Conservation (phyloP, 2,329 filamentous ascomycete species). For the Hypoxylon sp. region DNA sequence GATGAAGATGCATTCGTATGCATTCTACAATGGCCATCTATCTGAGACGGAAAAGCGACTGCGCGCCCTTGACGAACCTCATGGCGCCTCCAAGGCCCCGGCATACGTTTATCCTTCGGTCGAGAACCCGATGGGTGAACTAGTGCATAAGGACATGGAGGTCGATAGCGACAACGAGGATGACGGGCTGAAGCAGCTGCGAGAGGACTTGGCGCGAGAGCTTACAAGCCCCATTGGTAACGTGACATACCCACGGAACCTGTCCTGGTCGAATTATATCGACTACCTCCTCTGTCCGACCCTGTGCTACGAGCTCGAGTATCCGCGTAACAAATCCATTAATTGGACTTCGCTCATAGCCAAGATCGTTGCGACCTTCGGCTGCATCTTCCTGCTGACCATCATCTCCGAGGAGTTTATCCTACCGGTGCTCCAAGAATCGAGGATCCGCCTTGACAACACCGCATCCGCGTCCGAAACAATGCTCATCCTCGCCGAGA, state of each 20-base stretch:
- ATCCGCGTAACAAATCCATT: slow-evolving; percentile 82
- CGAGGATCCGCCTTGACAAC: slow-evolving; percentile 67
- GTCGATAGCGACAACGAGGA: slow-evolving; percentile 59
- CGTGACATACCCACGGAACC: slow-evolving; percentile 90
- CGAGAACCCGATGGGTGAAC: slow-evolving; percentile 64
- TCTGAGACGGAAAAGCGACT: slow-evolving; percentile 88
- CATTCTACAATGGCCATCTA: slow-evolving; percentile 97
- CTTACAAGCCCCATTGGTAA: slow-evolving; percentile 91
- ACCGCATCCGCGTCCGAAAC: slow-evolving; percentile 71
- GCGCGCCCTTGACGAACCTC: slow-evolving; percentile 81
- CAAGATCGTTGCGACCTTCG: slow-evolving; percentile 91
- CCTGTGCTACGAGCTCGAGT: slow-evolving; percentile 97
- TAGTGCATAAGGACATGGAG: slow-evolving; percentile 49
- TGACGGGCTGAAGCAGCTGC: slow-evolving; percentile 75
- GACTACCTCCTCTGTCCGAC: slow-evolving; percentile 95
- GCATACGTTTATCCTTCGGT: slow-evolving; percentile 82
- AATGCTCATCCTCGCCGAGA: slow-evolving; percentile 86
- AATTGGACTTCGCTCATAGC: slow-evolving; percentile 86
- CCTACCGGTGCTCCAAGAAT: slow-evolving; percentile 86
- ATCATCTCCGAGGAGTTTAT: slow-evolving; percentile 96
- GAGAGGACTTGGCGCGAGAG: slow-evolving; percentile 90
- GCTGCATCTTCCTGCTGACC: slow-evolving; percentile 95
- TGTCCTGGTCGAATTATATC: slow-evolving; percentile 84
- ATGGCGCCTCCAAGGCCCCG: slow-evolving; percentile 76
- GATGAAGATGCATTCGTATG: slow-evolving; percentile 99